phyloP scores from a whole-genome alignment of 2,329 filamentous ascomycete genomes.

The Clathrospora elynae region DNA sequence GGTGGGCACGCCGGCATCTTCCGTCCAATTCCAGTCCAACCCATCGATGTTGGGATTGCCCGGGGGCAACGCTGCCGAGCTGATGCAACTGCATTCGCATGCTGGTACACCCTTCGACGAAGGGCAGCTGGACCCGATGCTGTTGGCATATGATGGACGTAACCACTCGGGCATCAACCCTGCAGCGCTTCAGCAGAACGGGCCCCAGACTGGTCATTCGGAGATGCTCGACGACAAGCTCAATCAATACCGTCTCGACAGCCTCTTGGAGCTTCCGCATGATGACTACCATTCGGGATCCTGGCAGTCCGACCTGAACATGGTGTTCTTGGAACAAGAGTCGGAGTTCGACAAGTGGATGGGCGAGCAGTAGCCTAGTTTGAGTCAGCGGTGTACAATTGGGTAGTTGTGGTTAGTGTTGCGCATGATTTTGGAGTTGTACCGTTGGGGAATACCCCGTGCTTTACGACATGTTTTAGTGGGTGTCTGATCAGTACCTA shows the following conservation, averaged over 20 bases:
- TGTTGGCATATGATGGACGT: constrained; percentile 44
- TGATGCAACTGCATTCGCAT: constrained; percentile 42
- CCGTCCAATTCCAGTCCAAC: constrained; percentile 40
- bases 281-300: constrained; percentile 40
- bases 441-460: constrained; percentile 2
- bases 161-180: constrained; percentile 29
- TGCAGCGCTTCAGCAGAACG: constrained; percentile 27
- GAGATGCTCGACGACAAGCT: constrained; percentile 39
- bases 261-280: constrained; percentile 32
- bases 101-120: constrained; percentile 42
- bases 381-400: constrained; percentile 5
- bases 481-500: neutral
- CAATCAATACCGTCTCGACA: constrained; percentile 37
- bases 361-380: constrained; percentile 31
- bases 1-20: constrained; percentile 37
- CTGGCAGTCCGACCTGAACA: constrained; percentile 45
- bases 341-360: constrained; percentile 57
- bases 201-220: constrained; percentile 41
- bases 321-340: constrained; percentile 47
- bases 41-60: constrained; percentile 46
- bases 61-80: constrained; percentile 47
- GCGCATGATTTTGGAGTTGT: constrained; percentile 8
- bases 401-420: constrained; percentile 1
- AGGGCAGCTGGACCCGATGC: constrained; percentile 49
- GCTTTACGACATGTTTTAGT: constrained; percentile 3